Base-by-base conservation (phyloP, 2,329 filamentous ascomycete species). In the Chrysoporthe austroafricana region DNA sequence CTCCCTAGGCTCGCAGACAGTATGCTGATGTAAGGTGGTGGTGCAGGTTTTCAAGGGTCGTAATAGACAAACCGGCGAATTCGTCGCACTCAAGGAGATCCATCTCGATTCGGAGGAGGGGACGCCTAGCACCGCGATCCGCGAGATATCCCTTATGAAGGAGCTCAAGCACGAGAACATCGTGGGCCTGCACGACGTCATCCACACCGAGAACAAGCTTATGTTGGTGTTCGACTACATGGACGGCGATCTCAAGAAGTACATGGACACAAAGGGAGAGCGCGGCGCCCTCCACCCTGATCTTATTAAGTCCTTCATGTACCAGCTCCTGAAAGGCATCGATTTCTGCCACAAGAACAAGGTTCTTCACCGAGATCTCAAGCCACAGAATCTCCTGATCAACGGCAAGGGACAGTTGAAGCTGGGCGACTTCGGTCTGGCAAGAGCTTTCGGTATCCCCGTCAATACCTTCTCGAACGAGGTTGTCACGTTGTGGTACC, bases 161-260 rank as follows among this genome's bases (percentile, higher is more conserved):
- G 96, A 99, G 81, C 87, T 99, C 73, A 98, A 98, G 81, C 96
- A 99, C 80, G 94, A 97, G 79, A 98, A 97, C 77, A 98, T 99
- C 73, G 94, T 99, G 74, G 93, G 91, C 68, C 89, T 99, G 5
- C 93, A 98, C 85, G 96, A 99, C 85, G 96, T 99, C 66, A 98
- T 99, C 75, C 96, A 99, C 80, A 99, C 96, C 68, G 96, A 99
- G 84, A 99, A 98, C 82, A 99, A 99, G 80, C 89, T 99, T 67
- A 99, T 99, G 96, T 90, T 99, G 52, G 96, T 99, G 11, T 99
- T 99, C 74, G 96, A 99, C 80, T 97, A 90, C 80, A 97, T 99
- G 95, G 96, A 99, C 80, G 94, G 94, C 77, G 96, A 99, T 76
- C 83, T 99, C 13, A 99, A 99, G 84, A 93, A 96, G 77, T 98